phyloP scores from a whole-genome alignment of 2,329 filamentous ascomycete genomes.

The Diaporthe sp. region DNA sequence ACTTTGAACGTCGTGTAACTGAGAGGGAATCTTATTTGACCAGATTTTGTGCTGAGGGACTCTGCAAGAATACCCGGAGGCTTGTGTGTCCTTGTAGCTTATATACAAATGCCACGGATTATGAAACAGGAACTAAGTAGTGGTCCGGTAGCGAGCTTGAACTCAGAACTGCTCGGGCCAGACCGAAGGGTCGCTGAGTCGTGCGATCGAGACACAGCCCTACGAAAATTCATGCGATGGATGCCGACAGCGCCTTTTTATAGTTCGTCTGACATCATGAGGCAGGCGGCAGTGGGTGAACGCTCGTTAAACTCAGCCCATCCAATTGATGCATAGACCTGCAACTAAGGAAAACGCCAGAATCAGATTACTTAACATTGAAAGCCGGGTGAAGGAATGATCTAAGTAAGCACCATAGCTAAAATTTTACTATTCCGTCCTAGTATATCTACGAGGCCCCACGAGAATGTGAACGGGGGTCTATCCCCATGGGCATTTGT shows the following conservation, averaged over 20 bases:
- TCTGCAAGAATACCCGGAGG: accelerated
- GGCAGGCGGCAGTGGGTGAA: not conserved
- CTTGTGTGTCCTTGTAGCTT: not conserved
- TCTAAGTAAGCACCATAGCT: too few relatives aligned
- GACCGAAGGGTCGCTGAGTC: not conserved
- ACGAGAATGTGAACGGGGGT: too few relatives aligned
- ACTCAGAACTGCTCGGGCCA: not conserved
- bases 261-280: slow-evolving; percentile 9
- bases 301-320: not conserved
- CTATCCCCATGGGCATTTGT: too few relatives aligned
- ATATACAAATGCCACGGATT: slow-evolving; percentile 3
- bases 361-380: not conserved
- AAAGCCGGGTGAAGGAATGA: not conserved
- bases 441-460: not conserved
- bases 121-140: slow-evolving; percentile 10
- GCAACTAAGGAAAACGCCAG: not conserved
- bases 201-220: slow-evolving; percentile 1
- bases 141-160: not conserved
- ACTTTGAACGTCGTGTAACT: not conserved
- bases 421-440: not conserved
- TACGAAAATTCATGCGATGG: not conserved
- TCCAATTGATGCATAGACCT: not conserved
- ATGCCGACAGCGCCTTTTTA: not conserved
- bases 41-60: not conserved
- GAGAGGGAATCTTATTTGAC: not conserved